Percentiles rank a stretch among this genome's conserved stretches.
phyloP scores from a whole-genome alignment of 768 basidiomycete genomes.

The Brasilioporus rufonigricans region DNA sequence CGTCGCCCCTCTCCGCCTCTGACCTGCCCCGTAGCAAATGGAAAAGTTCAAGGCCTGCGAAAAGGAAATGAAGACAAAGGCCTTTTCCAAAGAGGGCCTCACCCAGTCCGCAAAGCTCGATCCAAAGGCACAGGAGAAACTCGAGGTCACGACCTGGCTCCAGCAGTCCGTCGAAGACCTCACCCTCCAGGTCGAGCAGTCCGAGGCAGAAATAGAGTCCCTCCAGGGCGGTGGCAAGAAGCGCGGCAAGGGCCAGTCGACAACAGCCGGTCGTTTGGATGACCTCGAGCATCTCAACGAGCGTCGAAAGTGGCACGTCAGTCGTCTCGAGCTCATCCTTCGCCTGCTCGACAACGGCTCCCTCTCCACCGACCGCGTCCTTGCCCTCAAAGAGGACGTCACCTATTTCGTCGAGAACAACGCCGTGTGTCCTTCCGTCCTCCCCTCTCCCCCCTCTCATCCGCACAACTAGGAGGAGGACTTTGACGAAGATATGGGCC shows the following conservation, averaged over 20 bases:
- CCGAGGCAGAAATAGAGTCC: conserved; percentile 93
- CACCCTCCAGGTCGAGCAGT: conserved; percentile 86
- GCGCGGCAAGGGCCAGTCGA: conserved; percentile 69
- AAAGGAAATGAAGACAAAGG: conserved; percentile 99
- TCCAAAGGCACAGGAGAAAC: conserved; percentile 95
- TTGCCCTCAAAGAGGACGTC: conserved; percentile 88
- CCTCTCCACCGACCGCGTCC: conserved; percentile 75
- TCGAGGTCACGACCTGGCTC: conserved; percentile 85
- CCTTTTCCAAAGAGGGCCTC: conserved; percentile 97
- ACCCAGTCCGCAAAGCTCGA: conserved; percentile 93
- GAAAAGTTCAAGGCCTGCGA: conserved; percentile 99
- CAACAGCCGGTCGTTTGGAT: conserved; percentile 68
- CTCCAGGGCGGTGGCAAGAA: conserved; percentile 82
- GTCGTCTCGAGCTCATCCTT: conserved; percentile 87
- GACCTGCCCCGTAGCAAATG: conserved; percentile 80
- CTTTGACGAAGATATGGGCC: conserved; percentile 95
- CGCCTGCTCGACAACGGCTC: conserved; percentile 94
- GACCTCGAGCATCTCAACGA: conserved; percentile 90
- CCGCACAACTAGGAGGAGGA: conserved; percentile 74
- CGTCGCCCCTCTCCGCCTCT: neutral
- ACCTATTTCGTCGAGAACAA: conserved; percentile 96
- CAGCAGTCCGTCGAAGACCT: conserved; percentile 89
- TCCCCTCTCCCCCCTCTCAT: conserved; percentile 17
- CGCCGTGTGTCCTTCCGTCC: conserved; percentile 57
- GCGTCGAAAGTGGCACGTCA: conserved; percentile 92